A percentile compares a stretch with the other conserved stretches of the same genome.
Evolutionary conservation across 805 yeast genomes (phyloP).

Genomic region (Schwanniomyces polymorphus): DNA sequence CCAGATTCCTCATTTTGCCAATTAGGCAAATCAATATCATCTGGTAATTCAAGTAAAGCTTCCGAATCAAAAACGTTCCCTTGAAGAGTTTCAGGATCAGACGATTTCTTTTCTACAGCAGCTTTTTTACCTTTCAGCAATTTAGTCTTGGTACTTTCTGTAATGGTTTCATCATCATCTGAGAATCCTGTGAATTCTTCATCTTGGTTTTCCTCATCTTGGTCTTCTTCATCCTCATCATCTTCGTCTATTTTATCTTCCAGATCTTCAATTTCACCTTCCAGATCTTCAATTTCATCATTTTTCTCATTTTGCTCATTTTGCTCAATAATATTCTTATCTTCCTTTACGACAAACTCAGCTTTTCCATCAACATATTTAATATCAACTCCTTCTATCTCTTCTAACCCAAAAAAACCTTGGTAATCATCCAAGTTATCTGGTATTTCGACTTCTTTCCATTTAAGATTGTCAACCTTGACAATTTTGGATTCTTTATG

Average conservation of each 20-base stretch:
- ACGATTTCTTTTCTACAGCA: not conserved
- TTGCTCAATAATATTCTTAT: no score
- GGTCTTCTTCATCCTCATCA: slow-evolving; percentile 16
- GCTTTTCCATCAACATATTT: slow-evolving; percentile 69
- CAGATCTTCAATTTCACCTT: slow-evolving; percentile 16
- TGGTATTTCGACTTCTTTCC: slow-evolving; percentile 85
- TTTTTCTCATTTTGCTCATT: no score
- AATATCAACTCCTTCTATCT: slow-evolving; percentile 89
- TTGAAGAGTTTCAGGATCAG: not conserved
- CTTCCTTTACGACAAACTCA: slow-evolving; percentile 46
- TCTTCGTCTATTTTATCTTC: slow-evolving; percentile 16
- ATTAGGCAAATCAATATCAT: slow-evolving; percentile 48
- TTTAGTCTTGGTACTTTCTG: slow-evolving; percentile 2
- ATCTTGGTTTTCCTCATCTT: slow-evolving; percentile 13
- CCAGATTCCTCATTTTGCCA: slow-evolving; percentile 54
- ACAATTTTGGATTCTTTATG: slow-evolving; percentile 41
- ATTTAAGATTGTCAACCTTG: slow-evolving; percentile 52
- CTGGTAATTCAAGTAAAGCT: not conserved
- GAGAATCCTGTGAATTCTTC: slow-evolving; percentile 16
- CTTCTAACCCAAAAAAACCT: slow-evolving; percentile 92
- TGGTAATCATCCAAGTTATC: slow-evolving; percentile 84
- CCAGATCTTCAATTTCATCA: slow-evolving; percentile 18
- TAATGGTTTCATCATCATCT: not conserved
- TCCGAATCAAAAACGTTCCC: not conserved
- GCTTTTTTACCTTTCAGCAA: not conserved